Evolutionary conservation across 495 filamentous ascomycete species (phyloP), one percentile per base, ranked within the genome.

Genomic region (Pseudoneurospora amorphoporcata): DNA sequence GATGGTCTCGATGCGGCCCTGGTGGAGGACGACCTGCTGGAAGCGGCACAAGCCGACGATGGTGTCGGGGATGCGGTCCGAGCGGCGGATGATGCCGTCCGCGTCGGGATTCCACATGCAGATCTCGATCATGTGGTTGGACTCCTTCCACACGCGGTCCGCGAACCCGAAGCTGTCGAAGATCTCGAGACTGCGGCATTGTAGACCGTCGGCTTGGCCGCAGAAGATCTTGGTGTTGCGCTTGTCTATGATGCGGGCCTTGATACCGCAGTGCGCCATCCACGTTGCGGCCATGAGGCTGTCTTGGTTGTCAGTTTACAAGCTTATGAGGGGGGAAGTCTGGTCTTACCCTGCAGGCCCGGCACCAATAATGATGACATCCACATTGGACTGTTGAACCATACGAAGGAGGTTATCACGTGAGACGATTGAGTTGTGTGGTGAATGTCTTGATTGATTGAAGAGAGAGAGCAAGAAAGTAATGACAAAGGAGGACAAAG

Each of bases 101-200:
- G 76, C 37, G 29, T 86, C 87, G 0, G 84, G 83, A 68, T 84
- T 84, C 83, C 83, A 81, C 69, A 84, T 77, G 72, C 77, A 82
- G 29, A 84, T 79, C 76, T 84, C 80, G 9, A 83, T 75, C 81
- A 88, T 84, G 71, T 87, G 82, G 76, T 88, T 86, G 9, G 84
- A 82, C 73, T 92, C 90, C 47, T 89, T 87, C 82, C 84, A 86
- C 8, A 85, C 86, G 17, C 86, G 83, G 71, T 91, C 86, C 3
- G 81, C 86, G 71, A 92, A 86, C 7, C 88, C 90, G 75, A 92
- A 88, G 71, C 87, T 88, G 70, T 92, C 90, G 35, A 92, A 87
- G 16, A 91, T 86, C 77, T 91, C 90, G 16, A 90, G 75, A 5
- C 84, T 90, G n/a, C 90, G 84, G 39, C 76, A 79, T 37, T 77